Evolutionary conservation across 164 flowering plant species (phyloP).

Genomic region (Dillenia suffruticosa): DNA sequence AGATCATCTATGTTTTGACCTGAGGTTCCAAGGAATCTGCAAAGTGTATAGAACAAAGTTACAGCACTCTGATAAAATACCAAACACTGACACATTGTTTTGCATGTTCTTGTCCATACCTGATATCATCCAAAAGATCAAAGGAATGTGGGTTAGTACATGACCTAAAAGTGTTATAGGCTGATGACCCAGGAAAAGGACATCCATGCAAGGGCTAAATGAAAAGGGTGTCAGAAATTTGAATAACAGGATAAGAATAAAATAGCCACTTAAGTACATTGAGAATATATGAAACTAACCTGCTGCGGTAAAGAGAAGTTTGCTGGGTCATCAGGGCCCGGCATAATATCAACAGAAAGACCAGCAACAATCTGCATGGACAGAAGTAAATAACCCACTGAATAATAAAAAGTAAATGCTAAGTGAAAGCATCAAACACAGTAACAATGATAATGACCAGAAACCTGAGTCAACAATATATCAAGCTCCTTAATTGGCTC

Average conservation of each 20-base stretch:
- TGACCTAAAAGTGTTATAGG: constrained; percentile 77
- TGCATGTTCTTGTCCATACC: constrained; percentile 33
- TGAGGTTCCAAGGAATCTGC: constrained; percentile 91
- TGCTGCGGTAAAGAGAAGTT: constrained; percentile 92
- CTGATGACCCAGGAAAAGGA: constrained; percentile 85
- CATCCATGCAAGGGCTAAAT: constrained; percentile 83
- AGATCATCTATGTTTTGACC: constrained; percentile 95
- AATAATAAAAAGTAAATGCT: neutral
- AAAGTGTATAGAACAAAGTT: neutral
- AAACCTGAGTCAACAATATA: constrained; percentile 82
- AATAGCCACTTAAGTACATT: neutral
- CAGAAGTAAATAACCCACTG: neutral
- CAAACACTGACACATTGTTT: no score
- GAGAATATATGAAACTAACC: constrained; percentile 35
- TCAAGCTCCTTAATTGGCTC: constrained; percentile 86
- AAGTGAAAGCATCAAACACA: neutral
- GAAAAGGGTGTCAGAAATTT: constrained; percentile 12
- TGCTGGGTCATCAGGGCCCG: constrained; percentile 86
- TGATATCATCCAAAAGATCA: constrained; percentile 65
- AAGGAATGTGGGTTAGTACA: constrained; percentile 92
- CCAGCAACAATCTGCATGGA: constrained; percentile 74
- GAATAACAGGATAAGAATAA: neutral
- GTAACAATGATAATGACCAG: constrained; percentile 2
- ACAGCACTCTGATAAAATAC: no score
- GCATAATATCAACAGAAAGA: constrained; percentile 82